Evolutionary conservation across 371 early-diverging fungal genomes (phyloP).

Genomic region (Saksenaea oblongispora): DNA sequence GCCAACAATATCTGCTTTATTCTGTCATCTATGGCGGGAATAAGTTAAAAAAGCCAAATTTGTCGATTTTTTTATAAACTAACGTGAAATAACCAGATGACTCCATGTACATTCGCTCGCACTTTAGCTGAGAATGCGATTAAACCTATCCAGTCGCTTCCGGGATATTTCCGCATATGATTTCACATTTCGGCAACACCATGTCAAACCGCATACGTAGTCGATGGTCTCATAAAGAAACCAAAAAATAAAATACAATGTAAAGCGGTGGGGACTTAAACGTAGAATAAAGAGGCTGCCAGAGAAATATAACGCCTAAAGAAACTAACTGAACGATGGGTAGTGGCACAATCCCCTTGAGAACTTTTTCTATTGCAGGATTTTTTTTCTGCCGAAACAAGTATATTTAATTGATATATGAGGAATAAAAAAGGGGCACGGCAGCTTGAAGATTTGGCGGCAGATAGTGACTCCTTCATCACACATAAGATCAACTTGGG

Average conservation of each 20-base stretch:
- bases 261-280: no score
- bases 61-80: not conserved
- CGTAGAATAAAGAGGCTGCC: not conserved
- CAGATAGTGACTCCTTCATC: not conserved
- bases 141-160: not conserved
- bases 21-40: no score
- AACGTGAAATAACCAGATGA: not conserved
- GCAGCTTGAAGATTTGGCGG: slow-evolving; percentile 3
- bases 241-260: not conserved
- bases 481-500: not conserved
- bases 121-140: not conserved
- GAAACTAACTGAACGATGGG: not conserved
- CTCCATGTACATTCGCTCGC: not conserved
- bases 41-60: not conserved
- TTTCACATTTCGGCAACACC: not conserved
- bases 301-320: not conserved
- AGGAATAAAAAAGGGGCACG: not conserved
- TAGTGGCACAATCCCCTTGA: not conserved
- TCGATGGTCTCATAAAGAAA: not conserved
- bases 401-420: slow-evolving; percentile 4
- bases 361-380: not conserved
- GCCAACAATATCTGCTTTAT: no score
- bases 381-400: not conserved
- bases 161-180: not conserved
- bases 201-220: not conserved